Base-by-base conservation (phyloP, 768 basidiomycete genomes). In the Antrodiella citrinella region DNA sequence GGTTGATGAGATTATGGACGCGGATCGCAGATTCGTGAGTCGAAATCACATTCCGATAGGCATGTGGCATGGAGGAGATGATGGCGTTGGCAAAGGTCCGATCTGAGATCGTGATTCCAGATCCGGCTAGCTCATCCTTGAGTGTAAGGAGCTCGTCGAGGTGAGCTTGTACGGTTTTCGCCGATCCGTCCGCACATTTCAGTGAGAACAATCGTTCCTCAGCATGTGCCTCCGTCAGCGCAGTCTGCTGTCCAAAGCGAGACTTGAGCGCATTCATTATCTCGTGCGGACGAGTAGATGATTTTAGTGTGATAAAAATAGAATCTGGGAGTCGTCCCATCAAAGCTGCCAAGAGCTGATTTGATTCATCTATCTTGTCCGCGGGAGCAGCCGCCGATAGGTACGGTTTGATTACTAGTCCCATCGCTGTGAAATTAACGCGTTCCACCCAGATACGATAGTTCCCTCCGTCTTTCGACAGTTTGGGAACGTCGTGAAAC, bases 211-310 rank as follows among this genome's bases (percentile, higher is more conserved):
- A 23, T 2, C 48, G 48, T 23, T 42, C 21, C 15, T 40, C 41
- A 11, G 47, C n/a, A 24, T 26, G 19, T 11, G 49, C 49, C 41
- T 44, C 41, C 19, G 43, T 15, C 12, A 35, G 19, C 5, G 43
- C 22, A 19, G 49, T 50, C 23, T 11, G 13, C 49, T 44, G 25
- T 4, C 49, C 49, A 22, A 50, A 50, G 11, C 42, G 42, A 2
- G 23, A 19, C 26, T 44, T 44, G 41, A 50, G 13, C 19, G 42
- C 49, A 13, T 23, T 20, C 13, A 50, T 50, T n/a, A 50, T 18
- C 5, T 50, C 49, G 10, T 43, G 19, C 15, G 49, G 49, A n/a
- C 15, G 24, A 7, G 30, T 30, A 2, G 4, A 24, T 5, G 42
- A 1, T 26, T 19, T 2, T 20, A 50, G n/a, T n/a, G 13, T 50